Evolutionary conservation across 352 stramenopile species (phyloP), one percentile per base, ranked within the genome.

Genomic region (Pythium dissotocum): DNA sequence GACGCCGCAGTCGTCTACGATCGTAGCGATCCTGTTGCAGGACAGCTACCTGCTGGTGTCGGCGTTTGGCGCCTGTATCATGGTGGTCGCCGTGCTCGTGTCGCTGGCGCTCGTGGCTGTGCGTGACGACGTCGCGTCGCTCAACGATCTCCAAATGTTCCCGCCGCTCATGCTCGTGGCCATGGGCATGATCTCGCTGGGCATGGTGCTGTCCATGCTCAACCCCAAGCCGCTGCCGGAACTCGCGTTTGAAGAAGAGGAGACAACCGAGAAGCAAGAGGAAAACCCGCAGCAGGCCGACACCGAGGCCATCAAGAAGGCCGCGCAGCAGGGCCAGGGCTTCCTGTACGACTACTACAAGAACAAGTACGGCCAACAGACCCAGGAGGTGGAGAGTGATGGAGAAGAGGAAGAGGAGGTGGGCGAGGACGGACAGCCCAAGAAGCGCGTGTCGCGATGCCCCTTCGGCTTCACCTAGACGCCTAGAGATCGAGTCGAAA

Each of bases 61-160:
- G 21, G 67, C 76, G 24, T 79, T 83, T 65, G 85, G 85, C 24
- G 65, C 88, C n/a, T 76, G 73, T 32, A 76, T 88, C 57, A 74
- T 90, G 71, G 79, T 71, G 18, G 58, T 93, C 21, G 79, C 83
- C 10, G 72, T 83, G 14, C 36, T 88, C 18, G 72, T 88, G 44
- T 88, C 85, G 13, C 61, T 87, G 38, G 62, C 73, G 32, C 72
- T 90, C 35, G 79, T 87, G 12, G 53, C 70, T 38, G 44, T 84
- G 21, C 76, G 79, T 35, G 80, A 86, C 26, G 57, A 78, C 8
- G 35, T 89, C 6, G 54, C 69, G 28, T 90, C 80, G 21, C 71
- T 84, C 35, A 75, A 78, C 9, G 76, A 92, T 30, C 68, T 91
- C 59, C 77, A 82, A 40, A 79, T 92, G 73, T 90, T 93, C 61